Evolutionary conservation across 2,329 filamentous ascomycete species (phyloP).

Genomic region (Bipolaris sorokiniana): DNA sequence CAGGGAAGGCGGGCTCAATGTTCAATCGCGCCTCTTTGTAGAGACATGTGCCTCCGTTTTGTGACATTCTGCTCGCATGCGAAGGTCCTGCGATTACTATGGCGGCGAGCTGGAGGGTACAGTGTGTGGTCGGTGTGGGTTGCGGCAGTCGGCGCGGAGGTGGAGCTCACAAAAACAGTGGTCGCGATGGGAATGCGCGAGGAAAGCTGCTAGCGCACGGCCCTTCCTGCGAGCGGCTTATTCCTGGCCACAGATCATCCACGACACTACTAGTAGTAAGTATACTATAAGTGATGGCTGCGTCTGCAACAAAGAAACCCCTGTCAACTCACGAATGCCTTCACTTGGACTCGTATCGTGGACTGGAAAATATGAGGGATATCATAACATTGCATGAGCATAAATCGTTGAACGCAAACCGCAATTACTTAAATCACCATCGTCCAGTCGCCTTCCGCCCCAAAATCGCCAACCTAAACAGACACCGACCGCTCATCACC

Average conservation of each 20-base stretch:
- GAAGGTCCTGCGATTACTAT: conserved; percentile 12
- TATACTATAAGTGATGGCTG: background rate
- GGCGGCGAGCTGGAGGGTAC: conserved; percentile 13
- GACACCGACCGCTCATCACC: conserved; percentile 12
- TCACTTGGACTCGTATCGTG: background rate
- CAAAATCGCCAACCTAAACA: background rate
- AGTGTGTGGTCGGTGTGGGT: conserved; percentile 21
- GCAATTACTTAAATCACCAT: conserved; percentile 12
- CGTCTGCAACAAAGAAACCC: background rate
- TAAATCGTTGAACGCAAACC: conserved; percentile 6
- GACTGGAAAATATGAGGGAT: background rate
- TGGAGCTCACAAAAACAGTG: conserved; percentile 44
- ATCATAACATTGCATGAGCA: conserved; percentile 10
- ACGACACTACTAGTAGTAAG: background rate
- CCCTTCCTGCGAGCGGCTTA: conserved; percentile 4
- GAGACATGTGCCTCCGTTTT: conserved; percentile 67
- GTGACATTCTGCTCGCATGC: conserved; percentile 73
- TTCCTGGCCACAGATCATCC: background rate
- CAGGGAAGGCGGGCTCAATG: conserved; percentile 73
- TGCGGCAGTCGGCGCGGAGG: conserved; percentile 27
- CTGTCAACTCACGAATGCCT: background rate
- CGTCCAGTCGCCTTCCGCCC: background rate
- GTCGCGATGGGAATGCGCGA: conserved; percentile 32
- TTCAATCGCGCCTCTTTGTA: conserved; percentile 89
- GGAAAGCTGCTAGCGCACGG: conserved; percentile 29